Conservation (phyloP, 768 basidiomycete species). For the Tricholomella constricta region DNA sequence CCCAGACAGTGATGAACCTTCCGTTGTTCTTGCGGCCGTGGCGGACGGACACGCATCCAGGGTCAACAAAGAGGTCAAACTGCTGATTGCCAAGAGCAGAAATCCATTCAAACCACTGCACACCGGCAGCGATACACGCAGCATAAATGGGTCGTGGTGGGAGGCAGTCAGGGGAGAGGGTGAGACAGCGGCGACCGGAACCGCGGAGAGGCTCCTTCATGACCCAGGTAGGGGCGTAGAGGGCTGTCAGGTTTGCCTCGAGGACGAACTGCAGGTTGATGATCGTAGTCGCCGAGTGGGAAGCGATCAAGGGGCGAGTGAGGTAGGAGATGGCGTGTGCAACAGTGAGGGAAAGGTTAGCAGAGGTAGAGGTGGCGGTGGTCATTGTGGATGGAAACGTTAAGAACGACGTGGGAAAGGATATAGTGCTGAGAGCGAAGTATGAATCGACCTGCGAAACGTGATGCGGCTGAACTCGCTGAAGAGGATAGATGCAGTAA, state of each 20-base stretch:
- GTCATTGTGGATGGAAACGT: constrained; percentile 37
- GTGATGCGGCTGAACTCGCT: constrained; percentile 35
- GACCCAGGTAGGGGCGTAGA: constrained; percentile 69
- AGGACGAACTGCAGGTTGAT: constrained; percentile 71
- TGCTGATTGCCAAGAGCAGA: constrained; percentile 63
- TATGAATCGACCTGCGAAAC: constrained; percentile 68
- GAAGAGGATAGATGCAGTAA: constrained; percentile 22
- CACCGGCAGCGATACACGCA: constrained; percentile 66
- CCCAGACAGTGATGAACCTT: constrained; percentile 67
- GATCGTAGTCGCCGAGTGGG: constrained; percentile 62
- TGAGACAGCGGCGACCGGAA: constrained; percentile 73
- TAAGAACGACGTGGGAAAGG: constrained; percentile 17
- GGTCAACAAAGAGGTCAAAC: constrained; percentile 82
- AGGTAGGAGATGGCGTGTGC: constrained; percentile 75
- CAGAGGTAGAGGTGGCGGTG: constrained; percentile 32
- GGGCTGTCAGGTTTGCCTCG: constrained; percentile 70
- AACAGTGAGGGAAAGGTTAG: constrained; percentile 65
- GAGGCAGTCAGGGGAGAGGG: constrained; percentile 65
- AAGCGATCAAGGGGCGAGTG: constrained; percentile 60
- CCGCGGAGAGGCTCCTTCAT: constrained; percentile 65
- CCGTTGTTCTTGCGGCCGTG: constrained; percentile 42
- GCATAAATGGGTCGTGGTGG: constrained; percentile 74
- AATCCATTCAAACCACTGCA: constrained; percentile 87
- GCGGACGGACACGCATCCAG: constrained; percentile 74
- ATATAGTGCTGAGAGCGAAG: constrained; percentile 27